Evolutionary conservation across 192 early-diverging fungal genomes (phyloP), one percentile per base, ranked within the genome.

Genomic region (Linnemannia exigua): DNA sequence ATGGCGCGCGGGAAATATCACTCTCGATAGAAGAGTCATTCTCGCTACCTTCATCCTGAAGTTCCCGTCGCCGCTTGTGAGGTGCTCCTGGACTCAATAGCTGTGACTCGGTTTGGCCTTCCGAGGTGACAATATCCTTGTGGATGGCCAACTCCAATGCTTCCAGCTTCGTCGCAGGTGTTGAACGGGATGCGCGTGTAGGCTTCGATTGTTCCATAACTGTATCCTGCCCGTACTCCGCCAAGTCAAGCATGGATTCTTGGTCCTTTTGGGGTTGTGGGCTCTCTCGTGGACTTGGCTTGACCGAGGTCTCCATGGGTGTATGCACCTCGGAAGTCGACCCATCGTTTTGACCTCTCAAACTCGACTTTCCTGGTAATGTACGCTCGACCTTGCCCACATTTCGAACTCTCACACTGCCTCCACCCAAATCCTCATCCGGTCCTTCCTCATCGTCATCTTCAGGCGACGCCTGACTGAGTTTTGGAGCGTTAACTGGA

Each of bases 181-280:
- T 31, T n/a, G 28, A 15, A 25, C 12, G 58, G 15, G 28, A 63
- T 63, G 58, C 28, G 12, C 8, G 58, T 12, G 14, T 12, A 2
- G 58, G 25, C 12, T 15, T 33, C 20, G 84, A 86, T 67, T 86
- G 84, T 41, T 86, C 84, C 84, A 86, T 67, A 3, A 86, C 78
- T 4, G 52, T 68, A 47, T 86, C 84, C 52, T 85, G 77, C 37
- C 80, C 84, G 38, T 85, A 74, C 28, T 85, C 84, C 38, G 72
- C 63, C 2, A 79, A 46, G 44, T 79, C 74, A n/a, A 50, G 17
- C 35, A 38, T 36, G 4, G 63, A 35, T 25, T 47, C 77, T 14
- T 67, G 41, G 6, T 67, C 37, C 44, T 36, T 19, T 2, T 14
- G 52, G 3, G 46, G 58, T 37, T 25, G 66, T 22, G 47, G 37